phyloP scores from a whole-genome alignment of 2,329 filamentous ascomycete genomes.

The Leptodontidium sp. region DNA sequence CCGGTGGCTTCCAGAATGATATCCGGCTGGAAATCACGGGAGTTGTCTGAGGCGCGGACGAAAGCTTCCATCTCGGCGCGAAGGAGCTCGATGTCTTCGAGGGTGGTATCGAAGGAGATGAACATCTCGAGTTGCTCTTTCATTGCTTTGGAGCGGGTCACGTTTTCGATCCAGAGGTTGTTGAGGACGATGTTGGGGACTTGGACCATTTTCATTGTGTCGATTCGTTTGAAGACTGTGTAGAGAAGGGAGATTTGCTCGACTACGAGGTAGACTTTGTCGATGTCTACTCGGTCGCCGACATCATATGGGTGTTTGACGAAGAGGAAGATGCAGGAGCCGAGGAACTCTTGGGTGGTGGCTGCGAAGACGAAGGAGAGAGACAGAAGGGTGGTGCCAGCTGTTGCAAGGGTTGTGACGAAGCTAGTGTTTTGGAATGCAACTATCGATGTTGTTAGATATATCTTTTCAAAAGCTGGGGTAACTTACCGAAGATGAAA shows the following conservation, averaged over 20 bases:
- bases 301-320: slow-evolving; percentile 99
- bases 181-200: slow-evolving; percentile 93
- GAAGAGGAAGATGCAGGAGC: slow-evolving; percentile 97
- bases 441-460: slow-evolving; percentile 56
- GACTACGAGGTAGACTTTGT: slow-evolving; percentile 74
- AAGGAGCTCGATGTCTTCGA: slow-evolving; percentile 88
- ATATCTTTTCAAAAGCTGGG: slow-evolving; percentile 37
- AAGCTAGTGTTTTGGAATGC: slow-evolving; percentile 90
- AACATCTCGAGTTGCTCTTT: slow-evolving; percentile 80
- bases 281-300: slow-evolving; percentile 89
- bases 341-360: slow-evolving; percentile 93
- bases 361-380: slow-evolving; percentile 96
- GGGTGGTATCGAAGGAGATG: slow-evolving; percentile 84
- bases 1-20: slow-evolving; percentile 80
- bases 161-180: slow-evolving; percentile 93
- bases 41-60: slow-evolving; percentile 83
- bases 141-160: slow-evolving; percentile 91
- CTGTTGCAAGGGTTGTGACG: slow-evolving; percentile 84
- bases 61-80: slow-evolving; percentile 87
- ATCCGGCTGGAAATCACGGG: slow-evolving; percentile 88
- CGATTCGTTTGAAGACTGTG: slow-evolving; percentile 87
- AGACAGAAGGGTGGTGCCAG: slow-evolving; percentile 90
- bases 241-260: slow-evolving; percentile 95
- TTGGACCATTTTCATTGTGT: slow-evolving; percentile 78
- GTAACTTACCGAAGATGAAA: slow-evolving; percentile 77